Conservation (phyloP, 1,139 yeast species). For the Lodderomyces theae region DNA sequence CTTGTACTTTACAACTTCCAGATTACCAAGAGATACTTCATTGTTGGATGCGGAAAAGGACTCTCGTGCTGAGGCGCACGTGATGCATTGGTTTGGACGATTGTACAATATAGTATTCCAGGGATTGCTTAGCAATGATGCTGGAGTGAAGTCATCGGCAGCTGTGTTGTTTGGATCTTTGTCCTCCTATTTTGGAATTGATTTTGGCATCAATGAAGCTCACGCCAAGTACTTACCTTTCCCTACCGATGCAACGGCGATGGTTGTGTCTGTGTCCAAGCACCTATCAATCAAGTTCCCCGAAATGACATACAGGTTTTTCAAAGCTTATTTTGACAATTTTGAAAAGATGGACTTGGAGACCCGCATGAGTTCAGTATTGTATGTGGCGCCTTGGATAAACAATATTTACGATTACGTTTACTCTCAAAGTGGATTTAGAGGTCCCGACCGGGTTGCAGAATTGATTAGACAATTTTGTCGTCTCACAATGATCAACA, state of each 20-base stretch:
- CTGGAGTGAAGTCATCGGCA: slow-evolving; percentile 61
- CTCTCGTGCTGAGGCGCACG: slow-evolving; percentile 21
- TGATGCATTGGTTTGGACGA: slow-evolving; percentile 50
- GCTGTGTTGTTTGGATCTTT: slow-evolving; percentile 64
- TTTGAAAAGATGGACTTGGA: slow-evolving; percentile 42
- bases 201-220: slow-evolving; percentile 56
- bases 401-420: slow-evolving; percentile 61
- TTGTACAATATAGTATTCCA: slow-evolving; percentile 64
- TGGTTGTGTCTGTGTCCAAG: slow-evolving; percentile 60
- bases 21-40: slow-evolving; percentile 35
- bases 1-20: slow-evolving; percentile 61
- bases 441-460: slow-evolving; percentile 61
- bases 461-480: slow-evolving; percentile 64
- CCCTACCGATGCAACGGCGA: slow-evolving; percentile 68
- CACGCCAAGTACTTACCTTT: slow-evolving; percentile 65
- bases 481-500: slow-evolving; percentile 55
- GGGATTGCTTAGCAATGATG: slow-evolving; percentile 60
- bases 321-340: slow-evolving; percentile 59
- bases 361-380: slow-evolving; percentile 40
- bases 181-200: slow-evolving; percentile 57
- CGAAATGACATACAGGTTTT: slow-evolving; percentile 58
- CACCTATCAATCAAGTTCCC: slow-evolving; percentile 58
- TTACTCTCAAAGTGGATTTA: slow-evolving; percentile 48
- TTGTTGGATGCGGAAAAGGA: slow-evolving; percentile 20
- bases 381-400: slow-evolving; percentile 77